Evolutionary conservation across 1,284 basidiomycete species (phyloP).

Genomic region (Cutaneotrichosporon dermatis): DNA sequence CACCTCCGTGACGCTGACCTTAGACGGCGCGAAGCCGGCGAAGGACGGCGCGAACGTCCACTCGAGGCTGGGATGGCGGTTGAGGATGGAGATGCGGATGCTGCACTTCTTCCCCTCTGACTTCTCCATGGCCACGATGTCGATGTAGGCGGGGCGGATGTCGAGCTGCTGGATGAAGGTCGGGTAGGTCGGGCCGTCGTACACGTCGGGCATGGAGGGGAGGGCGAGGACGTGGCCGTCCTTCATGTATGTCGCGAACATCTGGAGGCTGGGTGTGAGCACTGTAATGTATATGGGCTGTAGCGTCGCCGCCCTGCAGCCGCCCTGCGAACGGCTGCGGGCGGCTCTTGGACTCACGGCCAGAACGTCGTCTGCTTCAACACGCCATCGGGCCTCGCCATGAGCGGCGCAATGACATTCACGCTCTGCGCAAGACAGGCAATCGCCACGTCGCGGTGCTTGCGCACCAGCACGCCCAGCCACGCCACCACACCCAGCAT

Average conservation of each 20-base stretch:
- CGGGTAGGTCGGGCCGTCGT: slow-evolving; percentile 32
- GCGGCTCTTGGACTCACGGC: slow-evolving; percentile 5
- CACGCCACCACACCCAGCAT: slow-evolving; percentile 60
- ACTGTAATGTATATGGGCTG: no score
- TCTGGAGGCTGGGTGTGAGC: slow-evolving; percentile 1
- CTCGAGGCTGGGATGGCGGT: slow-evolving; percentile 27
- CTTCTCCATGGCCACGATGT: slow-evolving; percentile 25
- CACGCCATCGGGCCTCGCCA: slow-evolving; percentile 24
- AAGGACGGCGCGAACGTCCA: slow-evolving; percentile 27
- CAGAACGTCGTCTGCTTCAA: slow-evolving; percentile 31
- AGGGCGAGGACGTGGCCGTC: slow-evolving; percentile 26
- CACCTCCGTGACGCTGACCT: slow-evolving; percentile 6
- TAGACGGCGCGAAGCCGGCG: slow-evolving; percentile 23
- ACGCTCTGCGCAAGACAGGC: slow-evolving; percentile 61
- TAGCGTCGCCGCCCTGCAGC: no score
- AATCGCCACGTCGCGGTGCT: slow-evolving; percentile 57
- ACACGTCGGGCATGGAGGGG: slow-evolving; percentile 12
- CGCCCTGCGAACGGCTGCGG: no score
- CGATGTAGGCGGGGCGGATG: slow-evolving; percentile 28
- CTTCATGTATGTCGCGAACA: slow-evolving; percentile 31
- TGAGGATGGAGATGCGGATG: slow-evolving; percentile 29
- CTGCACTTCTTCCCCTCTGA: neutral
- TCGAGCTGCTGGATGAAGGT: slow-evolving; percentile 28
- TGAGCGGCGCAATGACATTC: slow-evolving; percentile 36
- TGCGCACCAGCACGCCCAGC: slow-evolving; percentile 60